A percentile compares a stretch with the other conserved stretches of the same genome.
phyloP scores from a whole-genome alignment of 2,329 filamentous ascomycete genomes.

The Camillea tinctor region DNA sequence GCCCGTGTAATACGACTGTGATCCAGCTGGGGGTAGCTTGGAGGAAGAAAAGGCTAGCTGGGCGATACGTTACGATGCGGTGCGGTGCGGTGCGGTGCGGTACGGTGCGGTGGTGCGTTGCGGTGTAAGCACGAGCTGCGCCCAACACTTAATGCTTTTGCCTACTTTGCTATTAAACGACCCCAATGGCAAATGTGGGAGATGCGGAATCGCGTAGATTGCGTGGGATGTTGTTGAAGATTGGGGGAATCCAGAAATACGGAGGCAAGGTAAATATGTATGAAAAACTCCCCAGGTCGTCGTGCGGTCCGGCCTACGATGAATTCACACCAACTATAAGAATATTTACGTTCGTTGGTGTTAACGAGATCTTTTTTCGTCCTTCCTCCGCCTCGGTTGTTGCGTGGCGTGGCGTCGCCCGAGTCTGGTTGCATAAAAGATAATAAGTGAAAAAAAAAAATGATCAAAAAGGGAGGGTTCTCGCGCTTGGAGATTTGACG shows the following conservation, averaged over 20 bases:
- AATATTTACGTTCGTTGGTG: conserved; percentile 8
- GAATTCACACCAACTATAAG: conserved; percentile 15
- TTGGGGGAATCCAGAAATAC: conserved; percentile 2
- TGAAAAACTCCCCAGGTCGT: conserved; percentile 14
- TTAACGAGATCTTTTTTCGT: not conserved
- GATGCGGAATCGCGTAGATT: not conserved
- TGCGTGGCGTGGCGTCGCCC: not conserved
- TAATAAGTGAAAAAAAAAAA: not conserved
- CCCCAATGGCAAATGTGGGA: not conserved
- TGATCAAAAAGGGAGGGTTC: conserved; percentile 6
- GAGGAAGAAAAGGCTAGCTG: conserved; percentile 10
- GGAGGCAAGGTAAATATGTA: conserved; percentile 1
- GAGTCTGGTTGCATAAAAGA: conserved; percentile 12
- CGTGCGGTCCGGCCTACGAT: conserved; percentile 27
- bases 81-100: conserved; percentile 12
- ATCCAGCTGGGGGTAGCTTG: conserved; percentile 5
- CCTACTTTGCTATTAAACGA: conserved; percentile 11
- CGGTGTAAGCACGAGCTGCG: conserved; percentile 31
- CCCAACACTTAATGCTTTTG: conserved; percentile 22
- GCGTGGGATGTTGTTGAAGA: conserved; percentile 4
- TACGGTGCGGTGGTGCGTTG: conserved; percentile 19
- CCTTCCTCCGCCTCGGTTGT: not conserved
- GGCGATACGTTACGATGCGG: conserved; percentile 15
- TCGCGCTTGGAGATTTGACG: conserved; percentile 44
- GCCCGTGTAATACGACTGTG: conserved; percentile 23